Evolutionary conservation across 1,284 basidiomycete genomes (phyloP).

Genomic region (Somion occarium): DNA sequence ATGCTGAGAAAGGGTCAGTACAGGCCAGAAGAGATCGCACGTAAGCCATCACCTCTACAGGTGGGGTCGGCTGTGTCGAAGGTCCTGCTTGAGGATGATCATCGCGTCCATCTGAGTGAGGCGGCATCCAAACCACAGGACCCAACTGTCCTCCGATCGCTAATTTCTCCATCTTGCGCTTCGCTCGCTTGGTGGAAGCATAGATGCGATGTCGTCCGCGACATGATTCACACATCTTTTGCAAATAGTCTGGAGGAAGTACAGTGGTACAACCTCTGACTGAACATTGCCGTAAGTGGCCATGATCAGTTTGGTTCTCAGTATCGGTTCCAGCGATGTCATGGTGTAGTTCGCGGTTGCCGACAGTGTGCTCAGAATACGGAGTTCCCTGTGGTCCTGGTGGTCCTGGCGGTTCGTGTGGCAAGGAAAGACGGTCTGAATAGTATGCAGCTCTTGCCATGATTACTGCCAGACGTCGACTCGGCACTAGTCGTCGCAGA

Average conservation of each 20-base stretch:
- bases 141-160: constrained; percentile 29
- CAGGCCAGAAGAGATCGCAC: constrained; percentile 5
- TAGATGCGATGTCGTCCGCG: constrained; percentile 47
- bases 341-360: neutral
- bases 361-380: neutral
- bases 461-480: constrained; percentile 10
- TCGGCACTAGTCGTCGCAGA: constrained; percentile 6
- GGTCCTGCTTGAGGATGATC: constrained; percentile 5
- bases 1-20: constrained; percentile 7
- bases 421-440: no score
- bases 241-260: constrained; percentile 24
- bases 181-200: constrained; percentile 45
- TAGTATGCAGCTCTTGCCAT: neutral
- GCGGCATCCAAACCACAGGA: constrained; percentile 26
- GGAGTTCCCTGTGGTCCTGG: neutral
- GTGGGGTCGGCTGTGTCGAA: constrained; percentile 5
- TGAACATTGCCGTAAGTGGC: constrained; percentile 18
- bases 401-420: neutral
- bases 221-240: constrained; percentile 53
- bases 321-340: neutral
- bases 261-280: constrained; percentile 28
- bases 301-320: constrained; percentile 1
- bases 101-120: constrained; percentile 15
- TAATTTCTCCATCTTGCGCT: constrained; percentile 48
- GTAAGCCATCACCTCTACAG: constrained; percentile 4